These are phyloP conservation scores for Lactarius trivialis DNA, from an alignment of 768 basidiomycete genomes.

Conservation along the genomic window DNA sequence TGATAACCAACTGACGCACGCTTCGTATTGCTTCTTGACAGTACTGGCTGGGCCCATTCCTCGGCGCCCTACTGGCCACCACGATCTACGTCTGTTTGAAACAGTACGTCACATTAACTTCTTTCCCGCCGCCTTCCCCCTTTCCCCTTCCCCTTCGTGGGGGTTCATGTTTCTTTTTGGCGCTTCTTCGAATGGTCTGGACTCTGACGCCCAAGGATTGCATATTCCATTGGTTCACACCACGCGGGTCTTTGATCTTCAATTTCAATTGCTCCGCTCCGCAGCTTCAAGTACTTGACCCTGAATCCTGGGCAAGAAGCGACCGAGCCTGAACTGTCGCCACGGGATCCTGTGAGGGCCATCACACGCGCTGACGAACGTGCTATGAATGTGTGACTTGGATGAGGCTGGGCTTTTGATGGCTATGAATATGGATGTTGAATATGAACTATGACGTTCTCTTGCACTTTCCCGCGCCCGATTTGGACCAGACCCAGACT, in stretches of 20 bases:
- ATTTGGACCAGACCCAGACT: background rate
- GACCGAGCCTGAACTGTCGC: slow-evolving; percentile 37
- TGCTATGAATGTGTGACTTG: background rate
- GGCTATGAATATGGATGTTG: background rate
- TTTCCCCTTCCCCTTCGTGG: background rate
- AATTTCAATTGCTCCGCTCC: background rate
- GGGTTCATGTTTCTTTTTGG: background rate
- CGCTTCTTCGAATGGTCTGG: background rate
- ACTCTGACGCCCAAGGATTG: slow-evolving; percentile 6
- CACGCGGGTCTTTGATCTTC: background rate
- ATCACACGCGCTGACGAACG: background rate
- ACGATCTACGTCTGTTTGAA: slow-evolving; percentile 55
- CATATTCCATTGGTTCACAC: background rate
- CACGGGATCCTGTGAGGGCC: slow-evolving; percentile 31
- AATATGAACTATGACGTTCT: background rate
- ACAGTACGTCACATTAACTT: slow-evolving; percentile 30
- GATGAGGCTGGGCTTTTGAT: background rate
- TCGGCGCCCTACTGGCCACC: slow-evolving; percentile 56
- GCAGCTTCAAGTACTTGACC: slow-evolving; percentile 45
- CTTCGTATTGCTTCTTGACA: slow-evolving; percentile 24
- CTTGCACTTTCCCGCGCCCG: background rate
- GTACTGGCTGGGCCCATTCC: slow-evolving; percentile 68
- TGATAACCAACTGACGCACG: background rate
- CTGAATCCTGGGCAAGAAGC: slow-evolving; percentile 47
- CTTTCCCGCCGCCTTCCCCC: background rate